Evolutionary conservation across 1,139 yeast species (phyloP), one percentile per base, ranked within the genome.

Genomic region (Suhomyces chickasaworum): DNA sequence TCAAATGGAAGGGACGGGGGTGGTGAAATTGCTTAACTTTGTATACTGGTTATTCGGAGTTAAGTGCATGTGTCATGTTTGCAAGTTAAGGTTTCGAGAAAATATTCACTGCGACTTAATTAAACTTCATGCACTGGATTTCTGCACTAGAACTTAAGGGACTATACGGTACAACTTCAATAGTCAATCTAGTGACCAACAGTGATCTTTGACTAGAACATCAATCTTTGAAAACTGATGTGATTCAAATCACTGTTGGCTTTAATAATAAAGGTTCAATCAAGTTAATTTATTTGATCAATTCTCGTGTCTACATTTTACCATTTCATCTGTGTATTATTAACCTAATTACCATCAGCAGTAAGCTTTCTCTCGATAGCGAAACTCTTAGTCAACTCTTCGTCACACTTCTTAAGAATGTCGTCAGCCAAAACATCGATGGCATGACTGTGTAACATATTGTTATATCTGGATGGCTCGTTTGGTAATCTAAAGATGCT

Each of bases 381-480:
- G 64, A 77, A 76, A 56, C 83, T 77, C 71, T 83, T 83, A 52
- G 82, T 75, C 62, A 80, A 76, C 57, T 80, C 84, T 56, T 82
- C 81, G 50, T 78, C 77, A 53, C 87, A 80, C 75, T 69, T 81
- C 80, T 73, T 84, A 78, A 69, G 85, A 63, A 71, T 69, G 55
- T 83, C 87, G 55, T 78, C 79, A 61, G 90, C 86, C 59, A 81
- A 80, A 55, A 79, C 82, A 62, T 83, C 84, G 55, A 87, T 82
- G 61, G 86, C 83, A 48, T 86, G 83, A 49, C 87, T 78, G 56
- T 81, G 76, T 54, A 88, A 77, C 70, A 88, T 71, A 65, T 84
- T 85, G 59, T 86, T 90, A 56, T 82, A 80, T 60, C 93, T 78
- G 27, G 89, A 81, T 40, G 95, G 95, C 64, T 86, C 91, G 43